Percentiles rank a stretch among this genome's conserved stretches.
These are phyloP conservation scores for Trichoderma koningiopsis DNA, from an alignment of 2,329 filamentous ascomycete genomes.

Conservation along the genomic window DNA sequence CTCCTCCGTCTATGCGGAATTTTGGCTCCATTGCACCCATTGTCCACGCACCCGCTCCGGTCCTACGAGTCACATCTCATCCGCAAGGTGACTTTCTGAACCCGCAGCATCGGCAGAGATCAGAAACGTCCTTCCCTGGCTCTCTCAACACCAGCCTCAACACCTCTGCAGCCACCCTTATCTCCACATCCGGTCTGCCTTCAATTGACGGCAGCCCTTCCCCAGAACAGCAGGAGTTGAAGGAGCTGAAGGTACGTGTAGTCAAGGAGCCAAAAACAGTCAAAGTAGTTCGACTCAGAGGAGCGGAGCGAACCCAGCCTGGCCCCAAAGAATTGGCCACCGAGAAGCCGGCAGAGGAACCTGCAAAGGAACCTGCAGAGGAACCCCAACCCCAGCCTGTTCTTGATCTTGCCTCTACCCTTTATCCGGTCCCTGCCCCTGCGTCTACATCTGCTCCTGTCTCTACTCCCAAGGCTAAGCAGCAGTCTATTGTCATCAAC, in stretches of 20 bases:
- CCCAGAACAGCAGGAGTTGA: not conserved
- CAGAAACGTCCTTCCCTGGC: slow-evolving; percentile 31
- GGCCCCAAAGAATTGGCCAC: slow-evolving; percentile 28
- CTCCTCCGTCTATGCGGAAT: slow-evolving; percentile 38
- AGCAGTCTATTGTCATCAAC: slow-evolving; percentile 29
- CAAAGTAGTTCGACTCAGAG: slow-evolving; percentile 35
- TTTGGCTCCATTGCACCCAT: slow-evolving; percentile 33
- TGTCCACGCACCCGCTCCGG: slow-evolving; percentile 1
- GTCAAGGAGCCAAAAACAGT: slow-evolving; percentile 30
- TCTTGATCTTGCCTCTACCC: not conserved
- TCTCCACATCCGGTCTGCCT: slow-evolving; percentile 12
- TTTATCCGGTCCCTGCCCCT: slow-evolving; percentile 2
- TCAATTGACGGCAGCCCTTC: slow-evolving; percentile 21
- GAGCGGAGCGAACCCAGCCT: slow-evolving; percentile 38
- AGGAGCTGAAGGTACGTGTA: not conserved
- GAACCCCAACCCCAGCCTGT: not conserved
- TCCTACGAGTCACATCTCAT: not conserved
- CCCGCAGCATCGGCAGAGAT: slow-evolving; percentile 28
- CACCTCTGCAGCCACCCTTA: slow-evolving; percentile 23
- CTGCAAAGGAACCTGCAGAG: not conserved
- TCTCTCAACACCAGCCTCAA: slow-evolving; percentile 26
- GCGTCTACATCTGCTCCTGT: slow-evolving; percentile 24
- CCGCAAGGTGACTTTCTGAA: slow-evolving; percentile 2
- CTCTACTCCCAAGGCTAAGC: slow-evolving; percentile 13
- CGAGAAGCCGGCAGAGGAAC: not conserved